Evolutionary conservation across 352 stramenopile genomes (phyloP), one percentile per base, ranked within the genome.

Genomic region (Pythium graminicola): DNA sequence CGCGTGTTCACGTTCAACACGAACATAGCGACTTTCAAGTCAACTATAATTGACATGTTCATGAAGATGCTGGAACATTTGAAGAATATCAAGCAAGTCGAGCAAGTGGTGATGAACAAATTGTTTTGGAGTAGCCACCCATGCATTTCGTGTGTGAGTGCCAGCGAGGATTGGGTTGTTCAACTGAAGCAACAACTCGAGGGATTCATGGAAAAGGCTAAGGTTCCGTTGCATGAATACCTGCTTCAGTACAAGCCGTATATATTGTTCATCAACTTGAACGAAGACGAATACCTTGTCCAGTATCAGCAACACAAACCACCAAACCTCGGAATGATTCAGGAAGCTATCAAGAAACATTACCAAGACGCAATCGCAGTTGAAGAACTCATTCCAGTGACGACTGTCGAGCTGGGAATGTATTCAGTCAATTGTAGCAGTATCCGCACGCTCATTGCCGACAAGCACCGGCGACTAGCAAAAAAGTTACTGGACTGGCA

Each of bases 101-200:
- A 98, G 54, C 69, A 88, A 13, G 61, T 95, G 1, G 91, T 98
- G 22, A 98, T 98, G 93, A 85, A 97, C 53, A 81, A 83, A 6
- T 87, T 98, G 2, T 98, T 98, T 48, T 98, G 94, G 94, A 83
- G 85, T 2, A 90, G 95, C 29, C 86, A 97, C 59, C 89, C 95
- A 23, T 83, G 87, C 36, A 93, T 98, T 23, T 67, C 69, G n/a
- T 89, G 73, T 20, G 67, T 97, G 2, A 74, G 93, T 46, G 67
- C 72, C 31, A 77, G 60, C 20, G 76, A 76, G 6, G 60, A 79
- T 16, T 90, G 86, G 51, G 75, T 95, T 6, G 35, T 54, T 8
- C 42, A 57, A 0, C 57, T 95, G 0, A 72, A 78, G 35, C 50
- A 72, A 14, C 65, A 75, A 1, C 74, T 97, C 3, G 47, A 60